phyloP scores from a whole-genome alignment of 2,329 filamentous ascomycete species.

The Xylariales sp. region DNA sequence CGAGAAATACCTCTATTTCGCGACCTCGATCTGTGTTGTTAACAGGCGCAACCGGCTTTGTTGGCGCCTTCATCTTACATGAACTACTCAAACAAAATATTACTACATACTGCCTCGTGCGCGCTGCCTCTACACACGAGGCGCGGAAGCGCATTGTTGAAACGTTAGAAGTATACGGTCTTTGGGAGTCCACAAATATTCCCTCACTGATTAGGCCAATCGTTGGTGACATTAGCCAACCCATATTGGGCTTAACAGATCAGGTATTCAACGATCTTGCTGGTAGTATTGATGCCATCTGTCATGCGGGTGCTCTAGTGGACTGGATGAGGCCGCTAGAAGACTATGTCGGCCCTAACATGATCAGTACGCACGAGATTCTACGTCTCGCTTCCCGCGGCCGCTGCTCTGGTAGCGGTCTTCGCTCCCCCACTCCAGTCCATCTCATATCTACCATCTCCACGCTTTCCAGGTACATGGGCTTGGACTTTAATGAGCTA shows the following conservation, averaged over 20 bases:
- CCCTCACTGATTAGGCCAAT: slow-evolving; percentile 13
- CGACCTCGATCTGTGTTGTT: slow-evolving; percentile 16
- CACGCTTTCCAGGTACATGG: slow-evolving; percentile 21
- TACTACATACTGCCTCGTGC: slow-evolving; percentile 17
- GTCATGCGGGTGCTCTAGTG: slow-evolving; percentile 22
- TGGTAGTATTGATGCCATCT: slow-evolving; percentile 18
- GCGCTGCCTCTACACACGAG: slow-evolving; percentile 11
- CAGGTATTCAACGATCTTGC: slow-evolving; percentile 19
- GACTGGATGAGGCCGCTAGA: slow-evolving; percentile 24
- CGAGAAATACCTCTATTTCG: neutral
- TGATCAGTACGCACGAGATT: slow-evolving; percentile 23
- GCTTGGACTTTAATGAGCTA: slow-evolving; percentile 16
- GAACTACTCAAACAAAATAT: slow-evolving; percentile 18
- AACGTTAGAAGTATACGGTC: slow-evolving; percentile 14
- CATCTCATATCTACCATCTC: slow-evolving; percentile 24
- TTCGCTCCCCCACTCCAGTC: slow-evolving; percentile 18
- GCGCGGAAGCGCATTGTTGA: slow-evolving; percentile 14
- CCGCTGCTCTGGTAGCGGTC: too few relatives aligned
- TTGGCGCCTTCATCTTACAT: slow-evolving; percentile 20
- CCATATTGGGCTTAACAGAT: slow-evolving; percentile 17
- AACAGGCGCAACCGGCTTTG: slow-evolving; percentile 22
- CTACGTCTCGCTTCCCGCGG: slow-evolving; percentile 22
- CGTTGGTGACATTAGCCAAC: slow-evolving; percentile 18
- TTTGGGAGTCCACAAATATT: slow-evolving; percentile 18
- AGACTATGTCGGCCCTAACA: slow-evolving; percentile 24